A percentile compares a stretch with the other conserved stretches of the same genome.
phyloP scores from a whole-genome alignment of 2,329 filamentous ascomycete genomes.

The Pleurostoma richardsiae region DNA sequence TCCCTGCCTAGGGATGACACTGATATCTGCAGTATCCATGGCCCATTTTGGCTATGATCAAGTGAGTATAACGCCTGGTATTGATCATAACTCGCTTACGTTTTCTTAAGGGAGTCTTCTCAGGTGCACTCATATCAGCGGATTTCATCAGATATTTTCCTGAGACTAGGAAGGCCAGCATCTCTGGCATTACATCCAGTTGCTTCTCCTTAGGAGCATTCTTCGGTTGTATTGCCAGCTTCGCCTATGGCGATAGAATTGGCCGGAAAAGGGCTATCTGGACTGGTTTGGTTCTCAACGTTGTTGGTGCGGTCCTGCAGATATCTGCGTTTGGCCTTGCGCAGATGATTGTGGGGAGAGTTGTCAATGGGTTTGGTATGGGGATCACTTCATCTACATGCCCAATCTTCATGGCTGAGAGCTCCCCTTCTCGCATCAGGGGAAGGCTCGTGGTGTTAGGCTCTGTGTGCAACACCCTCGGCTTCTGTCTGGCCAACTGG shows the following conservation, averaged over 20 bases:
- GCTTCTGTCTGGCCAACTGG: conserved; percentile 41
- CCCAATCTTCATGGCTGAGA: conserved; percentile 24
- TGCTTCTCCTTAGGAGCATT: conserved; percentile 31
- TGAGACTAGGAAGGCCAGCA: conserved; percentile 26
- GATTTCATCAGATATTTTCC: conserved; percentile 31
- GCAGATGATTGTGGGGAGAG: conserved; percentile 32
- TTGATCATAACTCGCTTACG: not conserved
- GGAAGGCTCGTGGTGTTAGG: conserved; percentile 38
- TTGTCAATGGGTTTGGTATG: conserved; percentile 33
- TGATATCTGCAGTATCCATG: conserved; percentile 4
- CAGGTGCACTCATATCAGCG: conserved; percentile 30
- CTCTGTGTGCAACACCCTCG: conserved; percentile 29
- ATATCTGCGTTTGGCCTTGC: conserved; percentile 25
- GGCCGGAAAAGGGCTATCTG: conserved; percentile 22
- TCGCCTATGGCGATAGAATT: conserved; percentile 21
- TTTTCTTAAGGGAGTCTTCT: conserved; percentile 28
- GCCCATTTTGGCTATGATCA: conserved; percentile 8
- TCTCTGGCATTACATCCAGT: conserved; percentile 35
- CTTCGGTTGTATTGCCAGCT: conserved; percentile 19
- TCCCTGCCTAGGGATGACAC: not conserved
- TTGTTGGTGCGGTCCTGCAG: conserved; percentile 25
- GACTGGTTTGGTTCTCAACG: conserved; percentile 21
- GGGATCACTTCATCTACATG: conserved; percentile 25
- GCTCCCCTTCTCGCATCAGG: conserved; percentile 23
- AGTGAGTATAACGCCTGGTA: not conserved